Conservation (phyloP, 2,329 filamentous ascomycete species). For the Trichoderma oligosporum region DNA sequence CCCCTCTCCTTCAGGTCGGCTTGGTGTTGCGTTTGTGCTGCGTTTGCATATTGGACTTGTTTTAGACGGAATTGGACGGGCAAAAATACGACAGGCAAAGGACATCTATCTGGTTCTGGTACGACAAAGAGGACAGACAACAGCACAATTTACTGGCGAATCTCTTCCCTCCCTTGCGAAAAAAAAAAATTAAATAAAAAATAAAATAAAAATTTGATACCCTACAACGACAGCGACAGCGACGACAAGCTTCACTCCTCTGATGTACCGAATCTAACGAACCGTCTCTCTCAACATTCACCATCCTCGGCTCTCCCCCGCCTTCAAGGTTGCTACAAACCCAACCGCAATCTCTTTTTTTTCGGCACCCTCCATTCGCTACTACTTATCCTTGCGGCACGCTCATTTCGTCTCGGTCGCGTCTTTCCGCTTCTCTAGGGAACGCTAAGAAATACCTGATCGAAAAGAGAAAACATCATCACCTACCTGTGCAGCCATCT, state of each 20-base stretch:
- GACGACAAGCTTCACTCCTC: background rate
- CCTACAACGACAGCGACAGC: background rate
- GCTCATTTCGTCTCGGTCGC: constrained; percentile 12
- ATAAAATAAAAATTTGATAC: background rate
- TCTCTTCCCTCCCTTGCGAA: constrained; percentile 4
- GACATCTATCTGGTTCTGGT: constrained; percentile 7
- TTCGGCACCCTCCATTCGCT: constrained; percentile 6
- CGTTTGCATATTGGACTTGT: constrained; percentile 12
- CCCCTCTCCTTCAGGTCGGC: background rate
- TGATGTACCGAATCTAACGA: constrained; percentile 11
- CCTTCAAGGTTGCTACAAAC: constrained; percentile 3
- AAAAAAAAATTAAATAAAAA: background rate
- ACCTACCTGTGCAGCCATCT: constrained; percentile 23
- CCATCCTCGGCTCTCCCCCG: constrained; percentile 7
- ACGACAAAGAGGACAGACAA: constrained; percentile 1
- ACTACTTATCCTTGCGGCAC: constrained; percentile 1
- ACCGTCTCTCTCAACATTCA: background rate
- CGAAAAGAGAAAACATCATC: constrained; percentile 4
- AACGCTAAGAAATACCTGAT: background rate
- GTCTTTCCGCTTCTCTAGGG: constrained; percentile 6
- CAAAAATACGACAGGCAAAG: background rate
- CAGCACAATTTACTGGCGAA: background rate
- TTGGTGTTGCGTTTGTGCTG: constrained; percentile 14
- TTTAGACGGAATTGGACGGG: constrained; percentile 10
- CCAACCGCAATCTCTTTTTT: background rate